Percentiles rank a stretch among this genome's conserved stretches.
Conservation (phyloP, 305 asterid genomes). For the Ruellia speciosa region DNA sequence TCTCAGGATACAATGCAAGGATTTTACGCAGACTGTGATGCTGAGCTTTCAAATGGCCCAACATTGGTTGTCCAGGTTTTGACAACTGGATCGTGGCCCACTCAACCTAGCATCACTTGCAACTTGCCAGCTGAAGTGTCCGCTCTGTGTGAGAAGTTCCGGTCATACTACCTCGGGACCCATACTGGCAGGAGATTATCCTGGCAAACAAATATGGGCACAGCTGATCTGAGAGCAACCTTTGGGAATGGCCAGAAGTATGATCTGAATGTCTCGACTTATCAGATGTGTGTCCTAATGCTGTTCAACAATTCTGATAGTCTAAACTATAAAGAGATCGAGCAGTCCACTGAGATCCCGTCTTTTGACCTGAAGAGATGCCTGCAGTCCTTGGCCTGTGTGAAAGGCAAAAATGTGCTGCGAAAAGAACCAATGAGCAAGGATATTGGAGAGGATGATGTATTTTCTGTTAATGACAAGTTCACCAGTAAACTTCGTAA, state of each 20-base stretch:
- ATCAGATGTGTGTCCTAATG: conserved; percentile 51
- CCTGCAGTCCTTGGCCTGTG: conserved; percentile 48
- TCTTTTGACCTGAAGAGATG: conserved; percentile 39
- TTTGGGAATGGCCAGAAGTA: conserved; percentile 39
- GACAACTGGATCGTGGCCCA: conserved; percentile 55
- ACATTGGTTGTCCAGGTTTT: conserved; percentile 43
- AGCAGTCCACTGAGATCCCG: conserved; percentile 44
- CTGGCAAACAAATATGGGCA: conserved; percentile 52
- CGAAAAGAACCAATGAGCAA: conserved; percentile 53
- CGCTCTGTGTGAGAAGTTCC: conserved; percentile 37
- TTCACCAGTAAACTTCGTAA: conserved; percentile 39
- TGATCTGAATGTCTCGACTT: conserved; percentile 41
- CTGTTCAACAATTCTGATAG: conserved; percentile 35
- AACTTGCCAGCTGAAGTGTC: conserved; percentile 41
- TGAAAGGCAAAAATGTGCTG: conserved; percentile 40
- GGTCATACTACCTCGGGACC: conserved; percentile 47
- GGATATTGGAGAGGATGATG: conserved; percentile 40
- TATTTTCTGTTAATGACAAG: conserved; percentile 36
- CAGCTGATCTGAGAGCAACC: conserved; percentile 36
- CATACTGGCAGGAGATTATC: conserved; percentile 42
- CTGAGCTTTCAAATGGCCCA: conserved; percentile 30
- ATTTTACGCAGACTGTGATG: conserved; percentile 27
- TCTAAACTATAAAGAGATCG: conserved; percentile 38
- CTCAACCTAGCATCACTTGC: conserved; percentile 39
- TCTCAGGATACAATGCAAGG: conserved; percentile 50